A percentile compares a stretch with the other conserved stretches of the same genome.
Evolutionary conservation across 371 early-diverging fungal genomes (phyloP).

Genomic region (Basidiobolus meristosporus): DNA sequence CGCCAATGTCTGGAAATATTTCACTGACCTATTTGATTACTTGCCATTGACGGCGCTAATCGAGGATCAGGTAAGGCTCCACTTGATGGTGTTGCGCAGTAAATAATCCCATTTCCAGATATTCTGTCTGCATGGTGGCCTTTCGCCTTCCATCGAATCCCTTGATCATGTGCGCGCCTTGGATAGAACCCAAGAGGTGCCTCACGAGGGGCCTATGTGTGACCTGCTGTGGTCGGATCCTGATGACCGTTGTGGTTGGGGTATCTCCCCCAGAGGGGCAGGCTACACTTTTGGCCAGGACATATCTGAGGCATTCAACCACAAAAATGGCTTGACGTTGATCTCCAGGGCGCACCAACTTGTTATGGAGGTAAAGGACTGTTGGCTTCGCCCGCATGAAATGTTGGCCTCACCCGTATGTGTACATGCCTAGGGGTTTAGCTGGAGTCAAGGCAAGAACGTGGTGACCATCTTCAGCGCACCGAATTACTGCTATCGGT

Average conservation of each 20-base stretch:
- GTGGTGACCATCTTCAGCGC: slow-evolving; percentile 99
- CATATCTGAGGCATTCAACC: slow-evolving; percentile 50
- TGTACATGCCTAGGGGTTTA: too few relatives aligned
- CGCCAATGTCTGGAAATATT: slow-evolving; percentile 97
- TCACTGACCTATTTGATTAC: slow-evolving; percentile 97
- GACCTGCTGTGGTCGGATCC: slow-evolving; percentile 99
- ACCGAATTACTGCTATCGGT: slow-evolving; percentile 99
- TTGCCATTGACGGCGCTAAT: slow-evolving; percentile 86
- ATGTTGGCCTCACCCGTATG: too few relatives aligned
- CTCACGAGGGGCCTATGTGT: slow-evolving; percentile 97
- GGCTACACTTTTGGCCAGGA: slow-evolving; percentile 88
- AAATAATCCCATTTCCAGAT: not conserved
- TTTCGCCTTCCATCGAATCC: slow-evolving; percentile 92
- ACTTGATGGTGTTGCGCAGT: not conserved
- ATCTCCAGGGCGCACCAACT: slow-evolving; percentile 96
- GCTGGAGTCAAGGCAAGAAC: too few relatives aligned
- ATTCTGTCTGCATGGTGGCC: slow-evolving; percentile 97
- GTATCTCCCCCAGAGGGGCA: slow-evolving; percentile 93
- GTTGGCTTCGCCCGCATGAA: slow-evolving; percentile 92
- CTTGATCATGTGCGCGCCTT: slow-evolving; percentile 94
- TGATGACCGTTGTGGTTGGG: slow-evolving; percentile 95
- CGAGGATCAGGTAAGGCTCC: too few relatives aligned
- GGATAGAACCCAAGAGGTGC: slow-evolving; percentile 95
- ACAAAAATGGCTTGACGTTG: slow-evolving; percentile 84
- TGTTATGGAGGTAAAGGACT: slow-evolving; percentile 95